phyloP scores from a whole-genome alignment of 202 grass and related monocot species.

The Saccharum hybrid region DNA sequence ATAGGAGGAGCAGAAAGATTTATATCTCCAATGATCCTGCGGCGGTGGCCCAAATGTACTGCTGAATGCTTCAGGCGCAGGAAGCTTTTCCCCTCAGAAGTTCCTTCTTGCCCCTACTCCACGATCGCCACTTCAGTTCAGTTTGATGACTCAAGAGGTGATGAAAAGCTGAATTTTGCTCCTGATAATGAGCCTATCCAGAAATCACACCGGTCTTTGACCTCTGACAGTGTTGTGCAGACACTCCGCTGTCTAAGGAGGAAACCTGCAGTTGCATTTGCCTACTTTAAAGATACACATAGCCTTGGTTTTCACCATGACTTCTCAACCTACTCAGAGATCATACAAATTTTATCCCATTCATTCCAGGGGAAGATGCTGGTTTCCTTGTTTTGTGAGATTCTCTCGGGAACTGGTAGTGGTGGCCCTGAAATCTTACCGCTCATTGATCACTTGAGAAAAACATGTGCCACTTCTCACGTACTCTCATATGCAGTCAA shows the following conservation, averaged over 20 bases:
- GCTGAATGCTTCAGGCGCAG: conserved; percentile 30
- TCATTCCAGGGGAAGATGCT: too few species aligned
- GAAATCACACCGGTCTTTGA: background rate
- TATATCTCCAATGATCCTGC: conserved; percentile 37
- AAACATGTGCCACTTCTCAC: conserved; percentile 6
- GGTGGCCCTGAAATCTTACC: too few species aligned
- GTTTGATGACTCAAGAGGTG: conserved; percentile 12
- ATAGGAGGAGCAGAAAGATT: background rate
- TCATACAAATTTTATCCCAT: too few species aligned
- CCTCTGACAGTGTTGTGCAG: conserved; percentile 42
- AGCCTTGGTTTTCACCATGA: conserved; percentile 70
- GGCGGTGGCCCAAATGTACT: conserved; percentile 32
- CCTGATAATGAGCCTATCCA: background rate
- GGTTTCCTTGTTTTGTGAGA: too few species aligned
- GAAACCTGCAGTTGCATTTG: conserved; percentile 54
- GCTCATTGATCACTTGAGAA: too few species aligned
- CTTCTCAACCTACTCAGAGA: too few species aligned
- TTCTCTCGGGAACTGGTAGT: too few species aligned
- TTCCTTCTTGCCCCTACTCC: conserved; percentile 33
- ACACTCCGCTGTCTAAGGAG: conserved; percentile 49
- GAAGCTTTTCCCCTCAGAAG: background rate
- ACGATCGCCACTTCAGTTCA: conserved; percentile 22
- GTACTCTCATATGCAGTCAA: conserved; percentile 44
- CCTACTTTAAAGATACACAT: conserved; percentile 66
- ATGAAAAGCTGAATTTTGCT: conserved; percentile 46